phyloP scores from a whole-genome alignment of 805 yeast genomes.

The Blastobotrys mokoenaii region DNA sequence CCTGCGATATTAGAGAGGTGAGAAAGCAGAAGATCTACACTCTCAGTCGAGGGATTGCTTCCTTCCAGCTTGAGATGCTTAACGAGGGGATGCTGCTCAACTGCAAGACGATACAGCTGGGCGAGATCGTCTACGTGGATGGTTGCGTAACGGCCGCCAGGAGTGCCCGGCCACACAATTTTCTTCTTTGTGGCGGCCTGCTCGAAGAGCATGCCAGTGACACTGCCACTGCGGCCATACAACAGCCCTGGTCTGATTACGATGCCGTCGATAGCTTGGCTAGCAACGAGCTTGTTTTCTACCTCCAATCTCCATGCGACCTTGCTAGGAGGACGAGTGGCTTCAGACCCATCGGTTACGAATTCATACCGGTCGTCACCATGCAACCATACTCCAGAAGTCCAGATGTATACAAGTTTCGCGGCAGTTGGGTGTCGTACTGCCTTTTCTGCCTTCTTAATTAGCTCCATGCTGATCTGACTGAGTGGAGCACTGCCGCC shows the following conservation, averaged over 20 bases:
- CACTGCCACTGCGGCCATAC: neutral
- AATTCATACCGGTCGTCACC: neutral
- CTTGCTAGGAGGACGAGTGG: neutral
- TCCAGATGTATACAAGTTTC: neutral
- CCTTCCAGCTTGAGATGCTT: neutral
- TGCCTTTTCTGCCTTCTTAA: neutral
- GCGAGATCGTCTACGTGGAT: neutral
- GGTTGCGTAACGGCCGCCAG: slow-evolving; percentile 1
- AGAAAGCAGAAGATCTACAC: neutral
- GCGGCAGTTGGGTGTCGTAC: neutral
- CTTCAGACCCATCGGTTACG: neutral
- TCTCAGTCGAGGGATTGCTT: neutral
- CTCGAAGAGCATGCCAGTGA: neutral
- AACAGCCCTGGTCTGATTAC: neutral
- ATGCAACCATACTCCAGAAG: neutral
- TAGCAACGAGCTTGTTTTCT: neutral
- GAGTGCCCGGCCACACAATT: neutral
- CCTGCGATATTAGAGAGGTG: neutral
- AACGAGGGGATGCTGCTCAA: neutral
- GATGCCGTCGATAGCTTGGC: neutral
- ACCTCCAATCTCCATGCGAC: neutral
- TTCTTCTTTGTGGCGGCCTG: neutral
- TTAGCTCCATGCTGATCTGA: neutral
- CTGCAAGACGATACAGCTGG: neutral
- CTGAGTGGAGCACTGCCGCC: neutral